These are phyloP conservation scores for Tolypocladium guangdongense DNA, from an alignment of 2,329 filamentous ascomycete species.

Conservation along the genomic window DNA sequence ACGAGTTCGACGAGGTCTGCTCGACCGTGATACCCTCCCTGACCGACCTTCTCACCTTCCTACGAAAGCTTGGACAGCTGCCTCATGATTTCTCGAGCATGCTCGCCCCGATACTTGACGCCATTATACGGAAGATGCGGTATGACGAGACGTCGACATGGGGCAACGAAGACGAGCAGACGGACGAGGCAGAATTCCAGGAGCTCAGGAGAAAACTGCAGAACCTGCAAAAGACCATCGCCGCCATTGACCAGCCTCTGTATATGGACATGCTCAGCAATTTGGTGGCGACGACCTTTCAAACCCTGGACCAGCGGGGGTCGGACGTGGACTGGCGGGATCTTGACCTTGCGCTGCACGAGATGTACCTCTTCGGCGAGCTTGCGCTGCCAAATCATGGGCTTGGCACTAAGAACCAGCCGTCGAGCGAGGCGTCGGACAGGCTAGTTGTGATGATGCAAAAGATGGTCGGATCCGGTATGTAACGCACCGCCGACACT, in stretches of 20 bases:
- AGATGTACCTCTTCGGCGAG: constrained; percentile 94
- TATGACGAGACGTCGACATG: constrained; percentile 91
- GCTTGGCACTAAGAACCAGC: constrained; percentile 74
- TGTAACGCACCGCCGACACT: constrained; percentile 16
- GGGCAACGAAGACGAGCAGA: constrained; percentile 90
- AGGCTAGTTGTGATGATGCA: constrained; percentile 85
- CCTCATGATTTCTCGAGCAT: constrained; percentile 68
- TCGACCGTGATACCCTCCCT: constrained; percentile 89
- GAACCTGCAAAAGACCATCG: constrained; percentile 84
- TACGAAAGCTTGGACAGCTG: constrained; percentile 70
- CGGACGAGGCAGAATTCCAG: constrained; percentile 94
- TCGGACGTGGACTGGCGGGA: constrained; percentile 85
- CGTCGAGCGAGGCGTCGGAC: constrained; percentile 68
- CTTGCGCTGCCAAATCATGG: constrained; percentile 82
- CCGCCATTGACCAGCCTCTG: constrained; percentile 74
- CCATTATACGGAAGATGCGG: constrained; percentile 91
- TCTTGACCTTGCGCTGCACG: constrained; percentile 82
- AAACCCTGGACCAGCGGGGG: constrained; percentile 63
- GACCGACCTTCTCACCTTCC: constrained; percentile 82
- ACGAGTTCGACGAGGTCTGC: constrained; percentile 97
- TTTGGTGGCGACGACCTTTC: constrained; percentile 79
- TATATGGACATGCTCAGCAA: constrained; percentile 84
- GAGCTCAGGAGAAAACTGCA: constrained; percentile 85
- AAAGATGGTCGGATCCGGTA: constrained; percentile 88
- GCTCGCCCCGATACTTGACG: constrained; percentile 78